phyloP scores from a whole-genome alignment of 352 stramenopile species.

The Hyaloperonospora brassicae region DNA sequence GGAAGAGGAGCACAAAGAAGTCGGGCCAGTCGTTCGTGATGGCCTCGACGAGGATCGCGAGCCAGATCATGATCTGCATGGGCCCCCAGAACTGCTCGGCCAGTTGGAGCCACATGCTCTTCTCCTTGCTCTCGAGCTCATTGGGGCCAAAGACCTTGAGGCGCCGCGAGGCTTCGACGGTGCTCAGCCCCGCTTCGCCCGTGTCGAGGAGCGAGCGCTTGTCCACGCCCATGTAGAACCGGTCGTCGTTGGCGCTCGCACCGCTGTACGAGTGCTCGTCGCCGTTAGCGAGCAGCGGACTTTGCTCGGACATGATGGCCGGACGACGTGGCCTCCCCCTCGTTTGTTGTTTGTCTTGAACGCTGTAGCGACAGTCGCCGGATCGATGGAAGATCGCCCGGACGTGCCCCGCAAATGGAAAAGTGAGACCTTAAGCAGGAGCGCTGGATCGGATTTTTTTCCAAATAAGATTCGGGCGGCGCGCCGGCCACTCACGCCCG shows the following conservation, averaged over 20 bases:
- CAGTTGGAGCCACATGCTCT: slow-evolving; percentile 48
- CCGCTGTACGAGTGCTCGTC: slow-evolving; percentile 29
- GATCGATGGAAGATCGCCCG: not conserved
- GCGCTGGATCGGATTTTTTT: not conserved
- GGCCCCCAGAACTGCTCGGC: slow-evolving; percentile 66
- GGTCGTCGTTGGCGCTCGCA: slow-evolving; percentile 39
- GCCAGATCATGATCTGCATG: slow-evolving; percentile 90
- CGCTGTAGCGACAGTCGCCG: no score
- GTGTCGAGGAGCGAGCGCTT: slow-evolving; percentile 69
- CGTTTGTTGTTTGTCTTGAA: not conserved
- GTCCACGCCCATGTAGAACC: slow-evolving; percentile 77
- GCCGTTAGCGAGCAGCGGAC: slow-evolving; percentile 42
- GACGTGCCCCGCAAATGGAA: slow-evolving; percentile 6
- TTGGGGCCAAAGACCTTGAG: slow-evolving; percentile 87
- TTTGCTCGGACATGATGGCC: slow-evolving; percentile 49
- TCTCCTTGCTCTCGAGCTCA: slow-evolving; percentile 56
- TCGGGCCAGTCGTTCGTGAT: slow-evolving; percentile 44
- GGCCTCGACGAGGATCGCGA: slow-evolving; percentile 80
- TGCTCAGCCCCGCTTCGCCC: slow-evolving; percentile 63
- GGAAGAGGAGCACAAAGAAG: slow-evolving; percentile 62
- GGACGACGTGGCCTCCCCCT: not conserved
- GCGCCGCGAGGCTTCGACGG: slow-evolving; percentile 57
- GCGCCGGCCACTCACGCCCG: no score
- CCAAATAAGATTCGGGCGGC: slow-evolving; percentile 20
- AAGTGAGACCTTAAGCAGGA: slow-evolving; percentile 14